Evolutionary conservation across 2,329 filamentous ascomycete genomes (phyloP).

Genomic region (Pseudopyrenochaeta lycopersici): DNA sequence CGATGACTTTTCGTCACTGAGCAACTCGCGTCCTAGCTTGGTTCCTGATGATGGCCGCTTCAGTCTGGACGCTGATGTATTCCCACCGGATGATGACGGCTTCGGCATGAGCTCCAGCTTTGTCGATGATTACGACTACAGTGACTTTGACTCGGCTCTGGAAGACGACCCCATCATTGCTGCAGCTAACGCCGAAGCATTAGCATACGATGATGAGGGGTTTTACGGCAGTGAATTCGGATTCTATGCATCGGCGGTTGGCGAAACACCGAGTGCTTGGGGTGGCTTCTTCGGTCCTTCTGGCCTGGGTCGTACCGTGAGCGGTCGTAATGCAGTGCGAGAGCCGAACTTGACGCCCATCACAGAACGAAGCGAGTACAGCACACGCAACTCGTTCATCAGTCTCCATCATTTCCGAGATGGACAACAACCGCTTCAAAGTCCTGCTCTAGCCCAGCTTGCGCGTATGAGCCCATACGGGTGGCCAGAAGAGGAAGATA

Average conservation of each 20-base stretch:
- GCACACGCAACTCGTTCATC: conserved; percentile 90
- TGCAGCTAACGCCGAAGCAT: conserved; percentile 90
- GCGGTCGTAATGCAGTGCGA: conserved; percentile 69
- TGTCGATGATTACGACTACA: conserved; percentile 64
- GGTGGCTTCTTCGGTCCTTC: conserved; percentile 90
- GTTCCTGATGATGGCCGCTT: conserved; percentile 60
- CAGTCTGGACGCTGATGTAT: conserved; percentile 55
- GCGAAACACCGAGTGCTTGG: conserved; percentile 70
- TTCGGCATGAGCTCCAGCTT: conserved; percentile 50
- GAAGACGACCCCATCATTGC: conserved; percentile 89
- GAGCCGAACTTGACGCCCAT: conserved; percentile 96
- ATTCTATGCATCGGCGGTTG: conserved; percentile 77
- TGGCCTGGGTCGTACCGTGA: conserved; percentile 72
- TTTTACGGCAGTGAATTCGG: conserved; percentile 98
- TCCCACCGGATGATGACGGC: conserved; percentile 44
- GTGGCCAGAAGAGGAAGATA: conserved; percentile 67
- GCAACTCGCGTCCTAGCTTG: conserved; percentile 53
- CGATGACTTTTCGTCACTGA: conserved; percentile 43
- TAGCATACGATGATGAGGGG: conserved; percentile 90
- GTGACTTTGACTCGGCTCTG: conserved; percentile 57
- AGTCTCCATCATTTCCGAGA: conserved; percentile 67
- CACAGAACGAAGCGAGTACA: conserved; percentile 95
- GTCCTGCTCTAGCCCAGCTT: conserved; percentile 80
- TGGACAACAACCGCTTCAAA: conserved; percentile 64
- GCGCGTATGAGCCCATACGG: conserved; percentile 66